Conservation (phyloP, 2,329 filamentous ascomycete genomes). For the Botrytis fragariae region DNA sequence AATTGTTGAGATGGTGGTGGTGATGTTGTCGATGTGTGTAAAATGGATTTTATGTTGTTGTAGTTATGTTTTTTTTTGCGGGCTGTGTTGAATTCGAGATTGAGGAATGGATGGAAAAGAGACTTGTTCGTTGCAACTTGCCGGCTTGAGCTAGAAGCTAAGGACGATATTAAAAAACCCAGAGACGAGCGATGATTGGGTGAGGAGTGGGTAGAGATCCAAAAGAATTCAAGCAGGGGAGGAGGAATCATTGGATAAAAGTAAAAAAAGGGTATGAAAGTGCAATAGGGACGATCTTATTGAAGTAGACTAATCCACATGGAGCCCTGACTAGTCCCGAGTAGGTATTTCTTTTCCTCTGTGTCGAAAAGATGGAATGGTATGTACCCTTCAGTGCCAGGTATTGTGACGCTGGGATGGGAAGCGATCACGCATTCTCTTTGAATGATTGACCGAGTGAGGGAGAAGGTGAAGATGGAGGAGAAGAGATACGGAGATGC, state of each 20-base stretch:
- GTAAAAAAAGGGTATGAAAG: background rate
- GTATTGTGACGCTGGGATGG: background rate
- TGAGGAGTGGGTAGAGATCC: background rate
- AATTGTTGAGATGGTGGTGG: background rate
- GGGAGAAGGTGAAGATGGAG: too few species aligned
- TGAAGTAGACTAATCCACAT: background rate
- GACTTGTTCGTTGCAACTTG: constrained; percentile 19
- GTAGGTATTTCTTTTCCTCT: background rate
- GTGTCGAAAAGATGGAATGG: background rate
- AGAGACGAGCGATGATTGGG: background rate
- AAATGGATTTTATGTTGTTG: background rate
- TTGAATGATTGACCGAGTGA: too few species aligned
- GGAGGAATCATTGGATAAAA: background rate
- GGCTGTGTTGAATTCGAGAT: constrained; percentile 20
- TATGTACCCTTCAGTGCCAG: background rate
- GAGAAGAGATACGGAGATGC: too few species aligned
- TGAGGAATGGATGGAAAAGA: constrained; percentile 20
- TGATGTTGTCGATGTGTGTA: constrained; percentile 20
- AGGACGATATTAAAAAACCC: constrained; percentile 6
- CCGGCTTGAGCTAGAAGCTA: constrained; percentile 12
- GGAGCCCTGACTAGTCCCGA: background rate
- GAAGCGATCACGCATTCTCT: background rate
- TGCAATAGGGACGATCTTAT: background rate
- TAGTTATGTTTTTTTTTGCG: constrained; percentile 14
- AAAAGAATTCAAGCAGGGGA: constrained; percentile 5